Percentiles rank a stretch among this genome's conserved stretches.
phyloP scores from a whole-genome alignment of 208 protist genomes.

The Naegleria gruberi region DNA sequence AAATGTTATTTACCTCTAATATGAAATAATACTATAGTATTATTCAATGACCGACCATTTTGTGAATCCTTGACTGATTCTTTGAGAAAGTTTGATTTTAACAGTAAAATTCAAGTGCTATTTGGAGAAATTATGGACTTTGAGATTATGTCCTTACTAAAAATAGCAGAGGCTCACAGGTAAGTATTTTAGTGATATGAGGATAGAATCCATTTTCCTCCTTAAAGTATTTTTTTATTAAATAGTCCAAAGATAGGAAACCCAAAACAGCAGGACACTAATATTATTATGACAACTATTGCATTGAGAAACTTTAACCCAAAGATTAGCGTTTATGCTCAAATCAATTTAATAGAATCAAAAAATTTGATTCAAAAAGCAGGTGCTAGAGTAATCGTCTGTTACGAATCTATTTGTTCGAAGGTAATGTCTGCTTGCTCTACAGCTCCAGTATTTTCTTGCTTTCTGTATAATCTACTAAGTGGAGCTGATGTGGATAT shows the following conservation, averaged over 20 bases:
- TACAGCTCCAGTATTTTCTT: background rate
- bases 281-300: background rate
- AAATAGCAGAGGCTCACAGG: background rate
- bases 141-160: background rate
- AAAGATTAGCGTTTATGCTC: background rate
- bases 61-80: background rate
- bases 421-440: background rate
- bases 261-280: background rate
- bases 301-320: background rate
- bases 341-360: background rate
- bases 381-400: background rate
- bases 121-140: background rate
- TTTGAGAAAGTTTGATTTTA: background rate
- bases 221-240: background rate
- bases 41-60: background rate
- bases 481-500: background rate
- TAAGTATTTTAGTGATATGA: too few relatives aligned
- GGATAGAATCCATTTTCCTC: too few relatives aligned
- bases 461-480: background rate
- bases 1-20: background rate
- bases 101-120: background rate
- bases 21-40: background rate
- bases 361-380: background rate
- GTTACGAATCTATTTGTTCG: background rate
- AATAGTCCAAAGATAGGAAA: background rate